Conservation (phyloP, 305 asterid species). For the Fraxinus xanthoxyloides region DNA sequence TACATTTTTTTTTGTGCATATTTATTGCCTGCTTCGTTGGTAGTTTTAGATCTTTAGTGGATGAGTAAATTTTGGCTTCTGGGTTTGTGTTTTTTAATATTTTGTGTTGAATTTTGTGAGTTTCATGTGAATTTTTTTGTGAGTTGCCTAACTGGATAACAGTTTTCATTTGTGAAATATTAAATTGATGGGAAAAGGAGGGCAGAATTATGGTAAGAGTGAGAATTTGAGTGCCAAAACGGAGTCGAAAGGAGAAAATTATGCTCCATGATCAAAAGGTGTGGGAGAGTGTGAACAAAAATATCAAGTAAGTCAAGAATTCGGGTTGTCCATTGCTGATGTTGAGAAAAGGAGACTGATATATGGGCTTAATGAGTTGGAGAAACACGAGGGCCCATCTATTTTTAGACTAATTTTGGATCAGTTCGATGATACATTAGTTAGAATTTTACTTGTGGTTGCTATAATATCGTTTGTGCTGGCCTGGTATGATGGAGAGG, state of each 20-base stretch:
- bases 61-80: not conserved
- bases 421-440: conserved; percentile 89
- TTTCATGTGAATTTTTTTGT: not conserved
- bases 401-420: conserved; percentile 71
- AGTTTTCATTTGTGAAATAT: not conserved
- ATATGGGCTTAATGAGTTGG: conserved; percentile 82
- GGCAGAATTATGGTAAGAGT: conserved; percentile 51
- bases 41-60: not conserved
- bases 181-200: conserved; percentile 74
- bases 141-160: not conserved
- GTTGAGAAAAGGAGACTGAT: conserved; percentile 62
- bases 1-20: not conserved
- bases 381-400: conserved; percentile 85
- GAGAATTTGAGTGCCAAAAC: conserved; percentile 33
- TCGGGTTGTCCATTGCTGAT: conserved; percentile 57
- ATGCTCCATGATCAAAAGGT: conserved; percentile 71
- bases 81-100: not conserved
- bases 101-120: not conserved
- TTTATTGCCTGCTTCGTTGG: not conserved
- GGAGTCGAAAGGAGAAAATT: conserved; percentile 35
- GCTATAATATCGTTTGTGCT: conserved; percentile 88
- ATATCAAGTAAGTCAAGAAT: conserved; percentile 50
- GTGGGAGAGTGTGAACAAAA: conserved; percentile 67
- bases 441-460: conserved; percentile 77
- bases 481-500: conserved; percentile 92